Base-by-base conservation (phyloP, 1,139 yeast species). In the Blastobotrys elegans region DNA sequence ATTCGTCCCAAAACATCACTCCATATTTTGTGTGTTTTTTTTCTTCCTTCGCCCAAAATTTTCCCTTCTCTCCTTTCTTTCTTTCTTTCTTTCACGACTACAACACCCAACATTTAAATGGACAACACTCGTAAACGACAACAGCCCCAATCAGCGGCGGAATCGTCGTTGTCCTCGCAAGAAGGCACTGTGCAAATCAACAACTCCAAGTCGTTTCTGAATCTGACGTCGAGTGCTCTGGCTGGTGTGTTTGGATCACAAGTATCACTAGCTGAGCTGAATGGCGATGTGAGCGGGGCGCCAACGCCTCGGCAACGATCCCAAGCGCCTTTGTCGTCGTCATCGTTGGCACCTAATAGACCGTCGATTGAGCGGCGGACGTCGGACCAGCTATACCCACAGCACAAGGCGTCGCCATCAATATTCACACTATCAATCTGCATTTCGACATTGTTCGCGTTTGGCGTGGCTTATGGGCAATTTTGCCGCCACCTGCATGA, bases 231-330 rank as follows among this genome's bases (percentile, higher is more conserved):
- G 7, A 56, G 62, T n/a, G 65, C 70, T 3, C 56, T 67, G 6
- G 53, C 63, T 3, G 66, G 66, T 7, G 69, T 67, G 14, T 67
- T 67, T 51, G 71, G 71, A 20, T 66, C 70, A 8, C 60, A 61
- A 38, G 66, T 63, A 6, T 64, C 69, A 18, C 59, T 67, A 37
- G 66, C 69, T 1, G 71, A 67, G 50, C 58, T 67, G 29, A 61
- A 59, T 24, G 71, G 70, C n/a, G 71, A 67, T 46, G 60, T 49
- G 38, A 43, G 51, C 29, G 50, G 22, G 14, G 18, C 33, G 14
- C 33, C 43, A 5, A 27, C 29, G n/a, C 40, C 40, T 2, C 32
- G 33, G 21, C 14, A n/a, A 13, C 48, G 5, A 26, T 32, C 39
- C 37, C 44, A 7, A 20, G 18, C 16, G 20, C 26, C 10, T 4